Percentiles rank a stretch among this genome's conserved stretches.
Evolutionary conservation across 2,329 filamentous ascomycete genomes (phyloP).

Genomic region (Ilyonectria mors-panacis): DNA sequence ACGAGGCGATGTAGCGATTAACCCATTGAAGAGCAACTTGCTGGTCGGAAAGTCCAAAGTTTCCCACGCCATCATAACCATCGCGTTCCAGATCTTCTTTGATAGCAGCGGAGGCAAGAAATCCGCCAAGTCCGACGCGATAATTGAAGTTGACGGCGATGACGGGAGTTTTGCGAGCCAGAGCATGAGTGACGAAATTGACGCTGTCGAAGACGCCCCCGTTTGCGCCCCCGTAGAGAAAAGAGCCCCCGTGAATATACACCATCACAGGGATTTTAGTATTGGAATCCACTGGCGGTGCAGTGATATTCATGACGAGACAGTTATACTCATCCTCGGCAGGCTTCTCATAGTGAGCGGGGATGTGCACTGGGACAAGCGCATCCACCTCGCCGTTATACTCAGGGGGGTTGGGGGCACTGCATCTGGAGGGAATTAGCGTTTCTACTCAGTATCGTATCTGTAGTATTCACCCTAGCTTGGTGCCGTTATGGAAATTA

Average conservation of each 20-base stretch:
- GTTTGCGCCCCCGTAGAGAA: constrained; percentile 31
- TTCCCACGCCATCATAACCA: constrained; percentile 26
- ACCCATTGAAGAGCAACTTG: constrained; percentile 31
- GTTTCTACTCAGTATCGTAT: fast-evolving
- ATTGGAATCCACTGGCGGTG: neutral
- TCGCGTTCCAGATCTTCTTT: constrained; percentile 24
- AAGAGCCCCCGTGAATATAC: constrained; percentile 34
- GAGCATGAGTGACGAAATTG: constrained; percentile 29
- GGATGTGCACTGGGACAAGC: constrained; percentile 17
- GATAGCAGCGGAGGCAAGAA: constrained; percentile 27
- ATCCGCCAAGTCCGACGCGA: constrained; percentile 28
- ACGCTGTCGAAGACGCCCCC: constrained; percentile 28
- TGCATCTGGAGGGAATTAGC: constrained; percentile 21
- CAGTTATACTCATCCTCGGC: constrained; percentile 33
- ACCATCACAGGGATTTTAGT: constrained; percentile 30
- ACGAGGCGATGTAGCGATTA: constrained; percentile 27
- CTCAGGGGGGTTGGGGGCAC: constrained; percentile 35
- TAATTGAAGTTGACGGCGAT: constrained; percentile 31
- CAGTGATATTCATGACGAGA: constrained; percentile 33
- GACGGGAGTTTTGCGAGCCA: constrained; percentile 19
- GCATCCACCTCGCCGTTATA: constrained; percentile 20
- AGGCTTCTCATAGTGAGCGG: constrained; percentile 30
- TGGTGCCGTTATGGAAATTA: constrained; percentile 32
- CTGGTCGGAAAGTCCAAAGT: constrained; percentile 31
- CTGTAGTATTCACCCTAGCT: constrained; percentile 15